Percentiles rank a stretch among this genome's conserved stretches.
These are phyloP conservation scores for Acer negundo DNA, from an alignment of 345 rosid species.

Conservation along the genomic window DNA sequence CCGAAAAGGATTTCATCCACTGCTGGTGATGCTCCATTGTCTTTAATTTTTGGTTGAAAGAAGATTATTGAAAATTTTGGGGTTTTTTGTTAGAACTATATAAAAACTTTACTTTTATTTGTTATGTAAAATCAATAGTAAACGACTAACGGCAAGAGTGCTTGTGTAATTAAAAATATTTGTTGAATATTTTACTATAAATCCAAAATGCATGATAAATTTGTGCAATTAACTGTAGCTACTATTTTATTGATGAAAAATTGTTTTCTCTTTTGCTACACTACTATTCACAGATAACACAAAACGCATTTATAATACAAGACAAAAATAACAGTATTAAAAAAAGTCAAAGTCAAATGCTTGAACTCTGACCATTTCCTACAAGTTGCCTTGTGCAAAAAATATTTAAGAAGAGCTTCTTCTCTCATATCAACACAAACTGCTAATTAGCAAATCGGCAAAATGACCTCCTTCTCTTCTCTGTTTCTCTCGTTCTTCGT, in stretches of 20 bases:
- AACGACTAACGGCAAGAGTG: no score
- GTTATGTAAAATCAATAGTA: no score
- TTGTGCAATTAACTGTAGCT: background rate
- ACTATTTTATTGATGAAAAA: background rate
- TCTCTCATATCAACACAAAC: background rate
- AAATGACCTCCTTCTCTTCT: slow-evolving; percentile 15
- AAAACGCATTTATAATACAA: background rate
- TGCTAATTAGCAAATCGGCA: background rate
- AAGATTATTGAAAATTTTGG: no score
- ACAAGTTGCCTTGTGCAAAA: background rate
- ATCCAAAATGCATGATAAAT: no score
- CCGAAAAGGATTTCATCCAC: no score
- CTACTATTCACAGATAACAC: background rate
- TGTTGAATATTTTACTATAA: no score
- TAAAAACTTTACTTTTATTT: no score
- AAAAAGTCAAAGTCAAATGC: background rate
- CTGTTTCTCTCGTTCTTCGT: slow-evolving; percentile 24
- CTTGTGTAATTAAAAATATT: no score
- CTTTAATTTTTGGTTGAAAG: no score
- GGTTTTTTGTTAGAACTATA: no score
- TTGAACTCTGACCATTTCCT: slow-evolving; percentile 7
- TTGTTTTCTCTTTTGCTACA: background rate
- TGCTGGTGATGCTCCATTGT: no score
- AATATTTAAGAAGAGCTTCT: slow-evolving; percentile 4
- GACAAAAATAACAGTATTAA: no score